phyloP scores from a whole-genome alignment of 164 flowering plant genomes.

The Stephania yunnanensis region DNA sequence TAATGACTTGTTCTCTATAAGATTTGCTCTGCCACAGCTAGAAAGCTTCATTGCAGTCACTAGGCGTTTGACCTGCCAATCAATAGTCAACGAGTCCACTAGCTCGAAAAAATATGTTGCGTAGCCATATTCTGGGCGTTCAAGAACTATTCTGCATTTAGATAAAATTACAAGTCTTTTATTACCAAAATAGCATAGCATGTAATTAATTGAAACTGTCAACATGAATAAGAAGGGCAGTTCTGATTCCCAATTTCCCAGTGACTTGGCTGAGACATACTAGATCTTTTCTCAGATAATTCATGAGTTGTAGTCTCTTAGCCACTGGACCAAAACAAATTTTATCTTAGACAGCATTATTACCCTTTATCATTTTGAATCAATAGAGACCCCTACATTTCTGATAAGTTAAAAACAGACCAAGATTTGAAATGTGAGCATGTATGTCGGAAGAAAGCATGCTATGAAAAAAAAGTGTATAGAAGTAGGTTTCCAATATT shows the following conservation, averaged over 20 bases:
- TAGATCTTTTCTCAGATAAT: too few relatives aligned
- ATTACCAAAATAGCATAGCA: not conserved
- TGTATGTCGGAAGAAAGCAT: not conserved
- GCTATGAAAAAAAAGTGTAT: not conserved
- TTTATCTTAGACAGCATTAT: not conserved
- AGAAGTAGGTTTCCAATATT: not conserved
- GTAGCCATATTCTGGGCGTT: slow-evolving; percentile 98
- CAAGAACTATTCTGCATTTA: slow-evolving; percentile 74
- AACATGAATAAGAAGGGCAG: not conserved
- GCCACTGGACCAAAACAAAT: not conserved
- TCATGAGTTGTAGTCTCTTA: not conserved
- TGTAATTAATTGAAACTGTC: not conserved
- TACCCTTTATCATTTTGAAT: not conserved
- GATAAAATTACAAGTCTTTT: slow-evolving; percentile 3
- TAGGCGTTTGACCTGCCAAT: slow-evolving; percentile 85
- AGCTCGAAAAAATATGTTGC: slow-evolving; percentile 96
- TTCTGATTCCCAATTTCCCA: not conserved
- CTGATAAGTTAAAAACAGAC: not conserved
- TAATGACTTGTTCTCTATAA: slow-evolving; percentile 73
- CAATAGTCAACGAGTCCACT: slow-evolving; percentile 46
- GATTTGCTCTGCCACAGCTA: slow-evolving; percentile 51
- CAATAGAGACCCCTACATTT: not conserved
- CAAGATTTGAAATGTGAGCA: not conserved
- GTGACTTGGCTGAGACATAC: slow-evolving; percentile 2
- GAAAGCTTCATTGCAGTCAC: slow-evolving; percentile 78